Evolutionary conservation across 179 eudicot genomes (phyloP), one percentile per base, ranked within the genome.

Genomic region (Camellia oleifera): DNA sequence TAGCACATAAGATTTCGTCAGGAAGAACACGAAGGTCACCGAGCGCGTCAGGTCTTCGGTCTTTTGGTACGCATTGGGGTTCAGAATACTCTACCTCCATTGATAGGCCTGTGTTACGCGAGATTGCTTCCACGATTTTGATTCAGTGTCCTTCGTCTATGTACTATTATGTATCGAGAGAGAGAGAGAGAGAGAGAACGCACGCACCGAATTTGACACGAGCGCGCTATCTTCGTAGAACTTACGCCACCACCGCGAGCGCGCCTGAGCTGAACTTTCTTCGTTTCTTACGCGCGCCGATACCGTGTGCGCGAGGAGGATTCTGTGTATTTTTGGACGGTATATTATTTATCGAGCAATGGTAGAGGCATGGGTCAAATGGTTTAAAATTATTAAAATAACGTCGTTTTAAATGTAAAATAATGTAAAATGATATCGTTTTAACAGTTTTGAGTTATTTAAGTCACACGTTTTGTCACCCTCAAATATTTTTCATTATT

Each of bases 11-110:
- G 17, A 86, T 81, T 82, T 97, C 99, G 68, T 97, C 99, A 0
- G 97, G 93, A 72, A 97, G 85, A 32, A 90, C 88, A 42, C 84
- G 75, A 14, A 97, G 84, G 83, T 88, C 84, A 7, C 99, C 99
- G 2, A 97, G 87, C 52, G 95, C 98, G 45, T 79, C 95, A 12
- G 75, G 23, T 79, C 99, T 86, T 56, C 98, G 95, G 88, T 96
- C 93, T 71, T 60, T 84, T 0, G 80, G 80, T 8, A 62, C 69
- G 54, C 65, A 54, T 46, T 40, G 80, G 54, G 82, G 14, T 63
- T 15, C 87, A 42, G 40, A 66, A 53, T 69, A 14, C 60, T 71
- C 86, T 60, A 79, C 72, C 54, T 72, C 88, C 86, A 83, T 81
- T 17, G 81, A 72, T 78, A 32, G 4, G 20, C 62, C 70, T 48